A percentile compares a stretch with the other conserved stretches of the same genome.
Conservation (phyloP, 306 rosid genomes). For the Canavalia gladiata region DNA sequence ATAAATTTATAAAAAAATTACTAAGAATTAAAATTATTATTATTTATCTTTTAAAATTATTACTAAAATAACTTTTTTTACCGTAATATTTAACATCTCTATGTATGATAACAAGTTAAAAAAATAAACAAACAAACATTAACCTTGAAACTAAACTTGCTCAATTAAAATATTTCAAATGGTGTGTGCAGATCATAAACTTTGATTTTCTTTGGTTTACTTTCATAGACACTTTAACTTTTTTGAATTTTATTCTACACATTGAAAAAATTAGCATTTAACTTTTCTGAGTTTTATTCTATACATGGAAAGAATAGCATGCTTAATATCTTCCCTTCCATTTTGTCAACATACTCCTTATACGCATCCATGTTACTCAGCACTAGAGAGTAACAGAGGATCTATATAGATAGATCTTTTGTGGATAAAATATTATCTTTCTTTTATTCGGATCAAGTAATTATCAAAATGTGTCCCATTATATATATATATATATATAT, state of each 20-base stretch:
- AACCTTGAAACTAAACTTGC: not conserved
- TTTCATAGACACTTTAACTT: constrained; percentile 9
- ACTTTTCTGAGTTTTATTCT: too few relatives aligned
- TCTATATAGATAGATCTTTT: not conserved
- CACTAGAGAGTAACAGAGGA: not conserved
- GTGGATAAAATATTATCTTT: not conserved
- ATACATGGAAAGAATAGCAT: too few relatives aligned
- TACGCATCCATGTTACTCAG: constrained; percentile 14
- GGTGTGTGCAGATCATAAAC: constrained; percentile 6
- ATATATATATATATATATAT: not conserved
- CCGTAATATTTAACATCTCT: too few relatives aligned
- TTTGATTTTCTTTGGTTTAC: constrained; percentile 32
- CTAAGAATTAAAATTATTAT: too few relatives aligned
- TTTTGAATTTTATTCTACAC: too few relatives aligned
- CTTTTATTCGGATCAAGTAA: not conserved
- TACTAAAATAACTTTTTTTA: too few relatives aligned
- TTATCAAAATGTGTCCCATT: not conserved
- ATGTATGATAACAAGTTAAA: too few relatives aligned
- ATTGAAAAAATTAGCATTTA: too few relatives aligned
- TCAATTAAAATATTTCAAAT: constrained; percentile 10
- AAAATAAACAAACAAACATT: too few relatives aligned
- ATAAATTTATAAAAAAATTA: too few relatives aligned
- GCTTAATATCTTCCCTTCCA: not conserved
- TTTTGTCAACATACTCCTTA: not conserved
- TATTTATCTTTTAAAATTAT: too few relatives aligned